phyloP scores from a whole-genome alignment of 2,329 filamentous ascomycete species.

The Cladobotryum protrusum region DNA sequence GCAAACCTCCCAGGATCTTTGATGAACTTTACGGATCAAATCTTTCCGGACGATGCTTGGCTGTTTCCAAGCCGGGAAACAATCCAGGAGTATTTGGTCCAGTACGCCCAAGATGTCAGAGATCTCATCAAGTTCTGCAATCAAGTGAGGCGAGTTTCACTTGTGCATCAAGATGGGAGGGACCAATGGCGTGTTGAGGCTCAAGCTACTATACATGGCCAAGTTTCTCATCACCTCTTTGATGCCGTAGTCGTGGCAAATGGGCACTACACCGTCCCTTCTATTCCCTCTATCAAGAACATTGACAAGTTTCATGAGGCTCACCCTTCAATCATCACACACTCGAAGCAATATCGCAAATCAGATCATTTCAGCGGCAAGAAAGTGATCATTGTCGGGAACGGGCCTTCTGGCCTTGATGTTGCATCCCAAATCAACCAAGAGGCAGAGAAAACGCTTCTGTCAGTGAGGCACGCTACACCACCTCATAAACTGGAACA shows the following conservation, averaged over 20 bases:
- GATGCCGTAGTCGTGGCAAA: constrained; percentile 72
- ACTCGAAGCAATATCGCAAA: constrained; percentile 74
- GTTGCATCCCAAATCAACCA: constrained; percentile 69
- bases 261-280: constrained; percentile 67
- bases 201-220: constrained; percentile 40
- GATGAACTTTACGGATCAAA: constrained; percentile 71
- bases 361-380: constrained; percentile 57
- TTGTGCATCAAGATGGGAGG: constrained; percentile 18
- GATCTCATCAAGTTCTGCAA: constrained; percentile 63
- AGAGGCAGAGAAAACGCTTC: constrained; percentile 57
- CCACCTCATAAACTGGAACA: constrained; percentile 39
- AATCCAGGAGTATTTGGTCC: constrained; percentile 67
- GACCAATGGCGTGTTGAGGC: constrained; percentile 58
- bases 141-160: constrained; percentile 56
- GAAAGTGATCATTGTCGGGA: constrained; percentile 79
- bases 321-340: constrained; percentile 57
- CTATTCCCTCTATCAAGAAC: constrained; percentile 56
- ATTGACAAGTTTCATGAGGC: constrained; percentile 52
- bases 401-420: constrained; percentile 77
- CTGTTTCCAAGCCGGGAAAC: constrained; percentile 68
- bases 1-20: constrained; percentile 79
- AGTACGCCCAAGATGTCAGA: constrained; percentile 63
- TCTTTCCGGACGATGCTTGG: constrained; percentile 57
- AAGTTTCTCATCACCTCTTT: constrained; percentile 44
- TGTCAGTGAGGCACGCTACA: constrained; percentile 53